phyloP scores from a whole-genome alignment of 2,329 filamentous ascomycete genomes.

The Scytalidium sp. region DNA sequence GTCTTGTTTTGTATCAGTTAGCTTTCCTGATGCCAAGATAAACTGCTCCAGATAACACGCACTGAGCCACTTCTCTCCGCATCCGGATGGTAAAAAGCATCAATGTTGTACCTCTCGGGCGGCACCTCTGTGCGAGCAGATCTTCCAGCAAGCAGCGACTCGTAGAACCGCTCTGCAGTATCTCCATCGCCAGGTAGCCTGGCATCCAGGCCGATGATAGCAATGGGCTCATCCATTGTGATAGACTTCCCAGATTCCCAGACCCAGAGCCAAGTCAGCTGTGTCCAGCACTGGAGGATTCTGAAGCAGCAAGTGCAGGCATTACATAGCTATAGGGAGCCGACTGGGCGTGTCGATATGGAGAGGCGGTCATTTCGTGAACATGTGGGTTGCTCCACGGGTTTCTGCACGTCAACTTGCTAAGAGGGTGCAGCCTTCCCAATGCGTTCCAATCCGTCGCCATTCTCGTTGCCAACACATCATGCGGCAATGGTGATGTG shows the following conservation, averaged over 20 bases:
- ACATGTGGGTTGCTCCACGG: too few species aligned
- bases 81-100: conserved; percentile 29
- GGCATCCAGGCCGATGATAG: conserved; percentile 23
- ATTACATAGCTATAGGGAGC: too few species aligned
- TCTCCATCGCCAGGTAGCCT: conserved; percentile 25
- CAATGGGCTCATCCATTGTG: conserved; percentile 13
- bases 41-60: background rate
- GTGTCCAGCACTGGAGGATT: background rate
- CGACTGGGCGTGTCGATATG: too few species aligned
- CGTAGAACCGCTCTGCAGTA: conserved; percentile 24
- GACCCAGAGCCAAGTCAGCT: background rate
- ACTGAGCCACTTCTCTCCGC: conserved; percentile 21
- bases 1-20: background rate
- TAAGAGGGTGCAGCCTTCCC: too few species aligned
- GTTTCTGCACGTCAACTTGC: too few species aligned
- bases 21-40: background rate
- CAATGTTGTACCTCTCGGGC: conserved; percentile 25
- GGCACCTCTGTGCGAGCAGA: conserved; percentile 25
- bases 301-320: too few species aligned
- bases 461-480: too few species aligned
- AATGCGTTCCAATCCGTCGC: too few species aligned
- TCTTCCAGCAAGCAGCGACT: conserved; percentile 25
- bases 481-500: too few species aligned
- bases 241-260: background rate
- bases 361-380: too few species aligned